Conservation (phyloP, 768 basidiomycete genomes). For the Leccinum uliginosum region DNA sequence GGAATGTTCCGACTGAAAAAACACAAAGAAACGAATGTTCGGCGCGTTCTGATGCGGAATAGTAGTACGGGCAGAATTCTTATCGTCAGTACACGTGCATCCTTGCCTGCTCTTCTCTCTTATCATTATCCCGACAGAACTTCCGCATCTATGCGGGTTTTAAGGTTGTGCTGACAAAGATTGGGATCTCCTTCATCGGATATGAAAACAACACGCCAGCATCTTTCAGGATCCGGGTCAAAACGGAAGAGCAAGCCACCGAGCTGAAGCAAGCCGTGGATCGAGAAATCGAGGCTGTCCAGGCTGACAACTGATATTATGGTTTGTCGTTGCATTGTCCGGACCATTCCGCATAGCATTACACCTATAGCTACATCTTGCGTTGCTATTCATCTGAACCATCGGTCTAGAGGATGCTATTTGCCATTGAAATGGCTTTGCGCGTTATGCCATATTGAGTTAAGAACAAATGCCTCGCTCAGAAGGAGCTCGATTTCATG, state of each 20-base stretch:
- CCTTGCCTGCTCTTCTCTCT: neutral
- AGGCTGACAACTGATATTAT: conserved; percentile 11
- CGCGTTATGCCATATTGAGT: conserved; percentile 89
- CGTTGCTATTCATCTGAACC: conserved; percentile 10
- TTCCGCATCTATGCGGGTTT: conserved; percentile 63
- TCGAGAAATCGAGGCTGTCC: conserved; percentile 53
- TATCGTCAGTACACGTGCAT: conserved; percentile 47
- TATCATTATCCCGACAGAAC: conserved; percentile 46
- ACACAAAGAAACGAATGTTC: conserved; percentile 55
- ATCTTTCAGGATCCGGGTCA: conserved; percentile 59
- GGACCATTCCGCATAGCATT: conserved; percentile 16
- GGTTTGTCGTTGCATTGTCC: neutral
- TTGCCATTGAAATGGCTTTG: conserved; percentile 79
- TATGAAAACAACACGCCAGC: conserved; percentile 54
- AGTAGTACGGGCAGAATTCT: conserved; percentile 71
- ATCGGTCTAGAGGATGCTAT: conserved; percentile 15
- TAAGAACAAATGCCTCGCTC: conserved; percentile 92
- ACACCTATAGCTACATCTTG: conserved; percentile 24
- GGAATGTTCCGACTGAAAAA: conserved; percentile 71
- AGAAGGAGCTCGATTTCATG: conserved; percentile 94
- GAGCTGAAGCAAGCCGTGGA: conserved; percentile 59
- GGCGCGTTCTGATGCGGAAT: conserved; percentile 67
- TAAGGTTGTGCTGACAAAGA: conserved; percentile 49
- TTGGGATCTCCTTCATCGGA: conserved; percentile 61
- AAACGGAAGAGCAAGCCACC: conserved; percentile 53